Evolutionary conservation across 805 yeast genomes (phyloP).

Genomic region (Teunomyces stri): DNA sequence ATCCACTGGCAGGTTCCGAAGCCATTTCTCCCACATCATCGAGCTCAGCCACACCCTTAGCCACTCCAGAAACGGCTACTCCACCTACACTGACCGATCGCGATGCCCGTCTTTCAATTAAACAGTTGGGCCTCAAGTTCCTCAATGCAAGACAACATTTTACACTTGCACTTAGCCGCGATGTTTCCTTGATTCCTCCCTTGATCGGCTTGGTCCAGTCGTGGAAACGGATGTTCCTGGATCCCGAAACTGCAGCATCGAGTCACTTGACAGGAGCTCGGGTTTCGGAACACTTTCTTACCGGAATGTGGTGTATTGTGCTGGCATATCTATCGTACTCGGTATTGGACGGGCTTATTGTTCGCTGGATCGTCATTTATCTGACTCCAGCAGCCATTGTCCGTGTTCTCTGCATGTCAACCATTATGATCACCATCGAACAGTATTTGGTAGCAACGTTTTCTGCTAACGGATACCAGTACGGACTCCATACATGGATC

Average conservation of each 20-base stretch:
- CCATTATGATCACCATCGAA: slow-evolving; percentile 68
- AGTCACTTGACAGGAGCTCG: neutral
- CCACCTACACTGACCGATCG: neutral
- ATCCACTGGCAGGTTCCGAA: neutral
- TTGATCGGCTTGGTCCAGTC: slow-evolving; percentile 51
- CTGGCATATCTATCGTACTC: slow-evolving; percentile 81
- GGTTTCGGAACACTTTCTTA: slow-evolving; percentile 60
- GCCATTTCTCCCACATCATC: neutral
- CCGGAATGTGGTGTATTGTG: slow-evolving; percentile 92
- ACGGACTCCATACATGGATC: slow-evolving; percentile 88
- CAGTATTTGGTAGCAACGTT: slow-evolving; percentile 64
- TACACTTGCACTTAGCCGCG: slow-evolving; percentile 73
- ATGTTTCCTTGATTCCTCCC: slow-evolving; percentile 71
- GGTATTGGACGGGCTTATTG: slow-evolving; percentile 84
- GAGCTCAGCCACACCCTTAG: neutral
- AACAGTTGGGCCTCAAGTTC: slow-evolving; percentile 65
- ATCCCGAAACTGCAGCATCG: neutral
- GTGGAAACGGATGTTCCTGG: slow-evolving; percentile 33
- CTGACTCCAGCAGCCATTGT: slow-evolving; percentile 85
- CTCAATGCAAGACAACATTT: slow-evolving; percentile 75
- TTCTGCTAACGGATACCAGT: slow-evolving; percentile 63
- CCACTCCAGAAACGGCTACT: neutral
- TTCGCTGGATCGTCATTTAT: slow-evolving; percentile 91
- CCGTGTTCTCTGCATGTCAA: slow-evolving; percentile 78
- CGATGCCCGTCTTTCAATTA: slow-evolving; percentile 25